Evolutionary conservation across 73 alveolate species (phyloP).

Genomic region (Paramecium primaurelia): DNA sequence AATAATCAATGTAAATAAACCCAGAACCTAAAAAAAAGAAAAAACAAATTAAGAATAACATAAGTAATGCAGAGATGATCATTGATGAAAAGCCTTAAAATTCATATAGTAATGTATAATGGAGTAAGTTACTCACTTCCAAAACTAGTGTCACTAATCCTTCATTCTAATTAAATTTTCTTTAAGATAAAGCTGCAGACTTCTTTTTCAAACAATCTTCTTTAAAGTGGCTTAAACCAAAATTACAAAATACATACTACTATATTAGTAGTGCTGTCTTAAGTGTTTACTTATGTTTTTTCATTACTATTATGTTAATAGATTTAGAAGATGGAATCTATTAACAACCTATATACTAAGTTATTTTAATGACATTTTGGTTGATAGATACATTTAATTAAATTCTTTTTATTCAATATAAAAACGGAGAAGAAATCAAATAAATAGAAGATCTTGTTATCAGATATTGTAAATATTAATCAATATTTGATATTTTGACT

Average conservation of each 20-base stretch:
- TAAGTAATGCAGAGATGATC: neutral
- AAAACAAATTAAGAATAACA: neutral
- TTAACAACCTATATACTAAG: neutral
- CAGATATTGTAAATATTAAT: neutral
- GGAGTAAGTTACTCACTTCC: neutral
- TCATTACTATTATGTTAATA: neutral
- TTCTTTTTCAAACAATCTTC: neutral
- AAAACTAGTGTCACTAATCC: neutral
- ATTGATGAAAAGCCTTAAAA: neutral
- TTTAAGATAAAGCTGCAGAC: neutral
- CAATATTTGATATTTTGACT: neutral
- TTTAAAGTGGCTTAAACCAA: neutral
- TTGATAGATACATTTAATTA: neutral
- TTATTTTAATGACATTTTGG: neutral
- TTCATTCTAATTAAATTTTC: neutral
- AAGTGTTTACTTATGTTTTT: neutral
- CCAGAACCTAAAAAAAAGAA: neutral
- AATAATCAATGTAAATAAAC: neutral
- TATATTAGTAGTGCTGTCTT: neutral
- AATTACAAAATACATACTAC: neutral
- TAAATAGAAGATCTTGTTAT: neutral
- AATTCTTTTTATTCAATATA: neutral
- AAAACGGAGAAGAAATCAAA: neutral
- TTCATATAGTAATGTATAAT: neutral
- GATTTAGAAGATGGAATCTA: neutral